These are phyloP conservation scores for Camelina laxa DNA, from an alignment of 345 rosid species.

Conservation along the genomic window DNA sequence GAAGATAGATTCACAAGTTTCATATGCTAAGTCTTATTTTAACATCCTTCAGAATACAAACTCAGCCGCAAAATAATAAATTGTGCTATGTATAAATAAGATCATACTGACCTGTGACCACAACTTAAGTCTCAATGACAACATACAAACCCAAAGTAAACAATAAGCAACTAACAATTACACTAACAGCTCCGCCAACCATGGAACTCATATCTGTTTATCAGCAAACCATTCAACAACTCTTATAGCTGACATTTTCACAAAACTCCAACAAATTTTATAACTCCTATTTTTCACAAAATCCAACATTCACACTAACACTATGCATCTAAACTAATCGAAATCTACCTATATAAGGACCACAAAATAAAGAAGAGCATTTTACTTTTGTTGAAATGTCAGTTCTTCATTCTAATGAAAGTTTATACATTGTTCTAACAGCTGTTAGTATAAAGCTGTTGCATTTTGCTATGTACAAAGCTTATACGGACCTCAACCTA, in stretches of 20 bases:
- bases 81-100: background rate
- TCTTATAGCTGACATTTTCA: too few species aligned
- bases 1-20: background rate
- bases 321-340: too few species aligned
- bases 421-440: too few species aligned
- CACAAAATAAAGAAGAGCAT: too few species aligned
- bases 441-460: too few species aligned
- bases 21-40: background rate
- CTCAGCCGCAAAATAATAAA: background rate
- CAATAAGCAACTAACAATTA: background rate
- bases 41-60: background rate
- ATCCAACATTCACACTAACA: too few species aligned
- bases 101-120: background rate
- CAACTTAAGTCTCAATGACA: background rate
- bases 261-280: conserved; percentile 19
- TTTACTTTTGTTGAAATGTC: too few species aligned
- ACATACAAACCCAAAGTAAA: background rate
- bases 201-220: conserved; percentile 47
- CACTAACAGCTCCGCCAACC: conserved; percentile 43
- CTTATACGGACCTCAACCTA: too few species aligned
- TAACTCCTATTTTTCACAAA: too few species aligned
- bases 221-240: conserved; percentile 31
- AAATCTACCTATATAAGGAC: too few species aligned
- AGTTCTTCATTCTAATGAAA: background rate
- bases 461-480: too few species aligned